A percentile compares a stretch with the other conserved stretches of the same genome.
These are phyloP conservation scores for Mycena maculata DNA, from an alignment of 768 basidiomycete genomes.

Conservation along the genomic window DNA sequence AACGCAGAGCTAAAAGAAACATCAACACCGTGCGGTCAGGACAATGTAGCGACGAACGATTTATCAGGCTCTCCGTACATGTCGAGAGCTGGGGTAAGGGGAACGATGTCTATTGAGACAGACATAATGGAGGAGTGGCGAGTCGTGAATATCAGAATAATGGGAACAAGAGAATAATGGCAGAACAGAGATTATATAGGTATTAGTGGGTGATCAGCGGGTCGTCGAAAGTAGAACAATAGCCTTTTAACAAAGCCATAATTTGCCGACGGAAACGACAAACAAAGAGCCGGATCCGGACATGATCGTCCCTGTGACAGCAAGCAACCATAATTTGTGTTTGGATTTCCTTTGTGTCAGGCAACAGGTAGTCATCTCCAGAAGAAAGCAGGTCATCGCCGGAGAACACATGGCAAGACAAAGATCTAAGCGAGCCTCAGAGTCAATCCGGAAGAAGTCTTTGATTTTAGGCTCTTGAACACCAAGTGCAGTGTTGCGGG, in stretches of 20 bases:
- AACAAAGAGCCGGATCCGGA: conserved; percentile 17
- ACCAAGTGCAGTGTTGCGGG: too few relatives aligned
- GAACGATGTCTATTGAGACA: conserved; percentile 71
- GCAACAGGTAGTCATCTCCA: background rate
- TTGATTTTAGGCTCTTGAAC: too few relatives aligned
- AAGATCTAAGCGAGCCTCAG: background rate
- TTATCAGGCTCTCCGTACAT: conserved; percentile 78
- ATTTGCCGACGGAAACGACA: conserved; percentile 12
- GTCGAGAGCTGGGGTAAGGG: conserved; percentile 66
- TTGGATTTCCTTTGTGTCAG: conserved; percentile 29
- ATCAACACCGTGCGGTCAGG: background rate
- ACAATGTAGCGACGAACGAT: conserved; percentile 57
- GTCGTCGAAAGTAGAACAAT: conserved; percentile 42
- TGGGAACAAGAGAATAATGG: conserved; percentile 30
- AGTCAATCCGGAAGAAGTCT: too few relatives aligned
- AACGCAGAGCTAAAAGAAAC: conserved; percentile 73
- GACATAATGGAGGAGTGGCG: conserved; percentile 75
- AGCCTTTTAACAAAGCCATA: conserved; percentile 32
- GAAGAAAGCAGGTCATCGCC: background rate
- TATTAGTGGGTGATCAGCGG: conserved; percentile 27
- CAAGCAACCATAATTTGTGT: conserved; percentile 17
- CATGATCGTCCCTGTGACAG: conserved; percentile 15
- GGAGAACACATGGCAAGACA: background rate
- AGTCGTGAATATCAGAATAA: conserved; percentile 33
- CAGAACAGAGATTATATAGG: conserved; percentile 38